A percentile compares a stretch with the other conserved stretches of the same genome.
Conservation (phyloP, 2,329 filamentous ascomycete species). For the Fusarium sororula region DNA sequence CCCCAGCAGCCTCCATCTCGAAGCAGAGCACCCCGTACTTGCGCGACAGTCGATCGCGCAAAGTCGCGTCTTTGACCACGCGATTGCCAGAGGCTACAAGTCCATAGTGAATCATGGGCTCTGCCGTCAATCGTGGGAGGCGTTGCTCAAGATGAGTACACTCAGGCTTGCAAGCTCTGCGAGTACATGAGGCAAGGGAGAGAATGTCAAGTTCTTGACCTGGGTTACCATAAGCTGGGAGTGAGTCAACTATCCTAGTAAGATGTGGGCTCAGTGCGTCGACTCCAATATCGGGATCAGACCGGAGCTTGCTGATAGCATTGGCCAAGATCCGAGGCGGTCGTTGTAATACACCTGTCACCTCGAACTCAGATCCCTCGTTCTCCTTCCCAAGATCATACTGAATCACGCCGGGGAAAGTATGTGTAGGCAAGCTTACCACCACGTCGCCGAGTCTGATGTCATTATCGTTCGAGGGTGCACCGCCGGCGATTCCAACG, state of each 20-base stretch:
- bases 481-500: background rate
- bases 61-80: background rate
- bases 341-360: background rate
- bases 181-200: fast-evolving
- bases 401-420: background rate
- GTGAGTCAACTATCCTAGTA: no score
- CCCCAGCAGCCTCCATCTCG: background rate
- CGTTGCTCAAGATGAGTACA: background rate
- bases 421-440: background rate
- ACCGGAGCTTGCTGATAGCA: background rate
- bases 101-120: background rate
- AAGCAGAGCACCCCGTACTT: background rate
- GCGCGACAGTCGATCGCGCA: background rate
- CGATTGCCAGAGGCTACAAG: background rate
- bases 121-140: background rate
- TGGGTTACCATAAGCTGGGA: background rate
- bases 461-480: background rate
- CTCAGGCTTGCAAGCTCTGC: fast-evolving
- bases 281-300: background rate
- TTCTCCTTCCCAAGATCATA: background rate
- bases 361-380: background rate
- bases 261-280: background rate
- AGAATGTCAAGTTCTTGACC: background rate
- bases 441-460: background rate
- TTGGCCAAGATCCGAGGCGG: background rate